Conservation (phyloP, 345 rosid species). For the Isatis tinctoria region DNA sequence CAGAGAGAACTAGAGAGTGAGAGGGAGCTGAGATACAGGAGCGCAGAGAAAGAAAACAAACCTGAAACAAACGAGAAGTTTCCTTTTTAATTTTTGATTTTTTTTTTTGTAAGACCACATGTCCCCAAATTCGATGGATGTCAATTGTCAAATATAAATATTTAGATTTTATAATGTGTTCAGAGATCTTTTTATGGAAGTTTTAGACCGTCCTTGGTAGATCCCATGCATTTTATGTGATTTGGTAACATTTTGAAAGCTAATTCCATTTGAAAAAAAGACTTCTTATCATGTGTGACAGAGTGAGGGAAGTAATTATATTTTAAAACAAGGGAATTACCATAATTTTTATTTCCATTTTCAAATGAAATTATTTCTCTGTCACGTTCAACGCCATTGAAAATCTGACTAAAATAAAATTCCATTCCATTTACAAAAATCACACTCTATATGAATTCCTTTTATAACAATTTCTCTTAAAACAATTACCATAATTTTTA, state of each 20-base stretch:
- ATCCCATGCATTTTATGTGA: background rate
- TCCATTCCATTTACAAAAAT: no score
- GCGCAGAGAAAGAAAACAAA: no score
- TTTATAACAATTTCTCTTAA: no score
- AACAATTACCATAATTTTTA: background rate
- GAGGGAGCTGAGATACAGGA: no score
- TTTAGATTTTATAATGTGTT: background rate
- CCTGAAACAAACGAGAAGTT: no score
- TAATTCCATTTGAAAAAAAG: background rate
- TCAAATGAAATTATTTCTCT: background rate
- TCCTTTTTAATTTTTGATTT: no score
- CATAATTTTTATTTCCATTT: background rate
- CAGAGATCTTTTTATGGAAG: background rate
- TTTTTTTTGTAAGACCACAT: no score
- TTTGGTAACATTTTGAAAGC: background rate
- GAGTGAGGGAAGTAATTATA: background rate
- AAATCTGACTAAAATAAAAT: no score
- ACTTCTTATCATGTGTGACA: background rate
- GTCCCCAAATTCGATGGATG: background rate
- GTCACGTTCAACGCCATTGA: no score
- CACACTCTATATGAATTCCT: no score
- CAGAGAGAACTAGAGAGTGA: no score
- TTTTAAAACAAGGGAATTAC: background rate
- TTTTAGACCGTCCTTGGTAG: background rate
- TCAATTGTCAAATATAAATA: background rate